phyloP scores from a whole-genome alignment of 1,284 basidiomycete species.

The Tilletia setariae region DNA sequence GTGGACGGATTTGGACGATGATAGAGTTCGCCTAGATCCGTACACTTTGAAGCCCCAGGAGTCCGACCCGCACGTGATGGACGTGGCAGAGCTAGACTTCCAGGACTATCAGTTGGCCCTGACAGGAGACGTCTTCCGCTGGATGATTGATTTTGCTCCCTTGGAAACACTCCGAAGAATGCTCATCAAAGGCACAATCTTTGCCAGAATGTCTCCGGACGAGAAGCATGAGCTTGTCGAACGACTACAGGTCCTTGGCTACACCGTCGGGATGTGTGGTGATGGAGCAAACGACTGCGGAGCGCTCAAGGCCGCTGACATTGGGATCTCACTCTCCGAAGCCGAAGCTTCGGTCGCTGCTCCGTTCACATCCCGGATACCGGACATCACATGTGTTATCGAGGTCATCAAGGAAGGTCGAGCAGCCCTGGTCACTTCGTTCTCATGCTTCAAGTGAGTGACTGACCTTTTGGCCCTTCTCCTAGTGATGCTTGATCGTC shows the following conservation, averaged over 20 bases:
- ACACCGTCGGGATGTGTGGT: constrained; percentile 96
- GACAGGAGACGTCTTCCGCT: constrained; percentile 95
- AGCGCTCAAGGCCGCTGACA: constrained; percentile 95
- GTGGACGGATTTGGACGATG: constrained; percentile 92
- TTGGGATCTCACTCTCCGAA: constrained; percentile 92
- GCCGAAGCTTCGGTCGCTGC: constrained; percentile 99
- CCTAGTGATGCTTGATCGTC: no score
- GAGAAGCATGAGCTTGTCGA: constrained; percentile 99
- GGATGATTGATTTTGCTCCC: constrained; percentile 95
- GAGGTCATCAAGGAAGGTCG: constrained; percentile 88
- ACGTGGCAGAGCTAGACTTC: constrained; percentile 46
- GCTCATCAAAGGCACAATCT: constrained; percentile 97
- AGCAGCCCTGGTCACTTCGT: constrained; percentile 91
- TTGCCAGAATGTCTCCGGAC: constrained; percentile 98
- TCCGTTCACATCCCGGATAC: constrained; percentile 88
- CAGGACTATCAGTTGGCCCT: constrained; percentile 90
- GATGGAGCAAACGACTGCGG: constrained; percentile 99
- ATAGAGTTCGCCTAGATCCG: constrained; percentile 79
- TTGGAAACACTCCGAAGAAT: constrained; percentile 65
- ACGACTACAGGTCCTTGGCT: constrained; percentile 84
- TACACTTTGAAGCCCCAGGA: constrained; percentile 65
- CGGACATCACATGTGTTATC: constrained; percentile 92
- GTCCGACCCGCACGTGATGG: constrained; percentile 43
- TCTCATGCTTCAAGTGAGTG: constrained; percentile 97
- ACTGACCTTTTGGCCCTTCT: no score